Evolutionary conservation across 2,329 filamentous ascomycete species (phyloP), one percentile per base, ranked within the genome.

Genomic region (Exutisphaerella laricina): DNA sequence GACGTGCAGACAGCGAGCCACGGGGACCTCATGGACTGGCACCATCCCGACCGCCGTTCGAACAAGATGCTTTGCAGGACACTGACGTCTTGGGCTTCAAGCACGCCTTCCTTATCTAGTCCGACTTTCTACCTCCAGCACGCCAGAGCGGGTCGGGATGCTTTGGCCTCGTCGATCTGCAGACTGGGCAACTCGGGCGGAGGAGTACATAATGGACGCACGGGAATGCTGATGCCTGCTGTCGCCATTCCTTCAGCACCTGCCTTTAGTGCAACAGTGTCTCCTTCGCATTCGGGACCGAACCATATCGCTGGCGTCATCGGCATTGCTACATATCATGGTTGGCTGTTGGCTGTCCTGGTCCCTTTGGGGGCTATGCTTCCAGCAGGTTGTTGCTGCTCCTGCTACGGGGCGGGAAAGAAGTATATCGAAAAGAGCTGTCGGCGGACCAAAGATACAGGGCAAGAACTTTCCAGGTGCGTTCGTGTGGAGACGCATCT

Each of bases 381-480:
- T 40, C 12, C 28, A 32, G 16, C 38, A 40, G 25, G 17, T 8
- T 13, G 21, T 33, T 3, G 20, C 8, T 25, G 38, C 38, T 32
- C 38, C 38, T 14, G 18, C 14, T 14, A 30, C 18, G 12, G 38
- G 20, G 16, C 12, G 20, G 5, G 22, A 28, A 13, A 28, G 32
- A 34, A 30, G 40, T 18, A 22, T 44, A 18, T 33, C 31, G 5
- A 48, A 46, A 34, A 36, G 53, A 39, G 47, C 47, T 22, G 43
- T 51, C 22, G 25, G 46, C 21, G 58, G 58, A 10, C 55, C 58
- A 5, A 45, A 55, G 48, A 53, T 60, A 13, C 46, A 53, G 21
- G 56, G 54, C 32, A 57, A 57, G 18, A 69, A 79, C 61, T 80
- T 80, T 55, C 68, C 77, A 9, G 57, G 56, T 56, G 14, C 8